Evolutionary conservation across 305 asterid genomes (phyloP), one percentile per base, ranked within the genome.

Genomic region (Nicotiana rustica): DNA sequence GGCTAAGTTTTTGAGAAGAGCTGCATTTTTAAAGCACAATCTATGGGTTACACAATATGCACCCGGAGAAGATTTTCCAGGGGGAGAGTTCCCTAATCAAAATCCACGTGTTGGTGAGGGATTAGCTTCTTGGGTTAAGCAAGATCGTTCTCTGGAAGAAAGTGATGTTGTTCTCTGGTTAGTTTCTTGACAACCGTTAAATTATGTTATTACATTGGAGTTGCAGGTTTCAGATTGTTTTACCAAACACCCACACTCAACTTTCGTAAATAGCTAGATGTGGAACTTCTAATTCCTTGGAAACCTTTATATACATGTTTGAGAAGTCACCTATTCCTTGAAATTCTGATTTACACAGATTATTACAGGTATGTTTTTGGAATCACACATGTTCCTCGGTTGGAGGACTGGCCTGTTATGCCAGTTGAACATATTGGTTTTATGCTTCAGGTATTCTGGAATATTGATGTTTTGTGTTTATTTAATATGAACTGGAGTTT

Each of bases 391-490:
- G 99, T 93, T 80, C 98, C 99, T 77, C 91, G 98, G 35, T 70
- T 93, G 90, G 99, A 95, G 88, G 99, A 94, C 88, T 94, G 97
- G 97, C 99, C 99, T 57, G 98, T 95, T 71, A 96, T 96, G 99
- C 99, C 97, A 0, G 99, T 94, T n/a, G 99, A 96, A 85, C 94
- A 83, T 88, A 90, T 94, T 38, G 98, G 99, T 68, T 96, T 96
- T 81, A 82, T 90, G 90, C 97, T 95, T 83, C 98, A 93, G 97
- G 99, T 93, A 84, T 65, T 86, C 82, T 6, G 31, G 67, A 31
- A 14, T 31, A 15, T 5, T 31, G 6, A 29, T 76, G 66, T 76
- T 76, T 17, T 76, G 49, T 76, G 80, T 25, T 55, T 31, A 29
- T 76, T 47, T 52, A 15, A 17, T 75, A 25, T 19, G 10, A 12